These are phyloP conservation scores for Cystobasidium pallidum DNA, from an alignment of 1,284 basidiomycete genomes.

Conservation along the genomic window DNA sequence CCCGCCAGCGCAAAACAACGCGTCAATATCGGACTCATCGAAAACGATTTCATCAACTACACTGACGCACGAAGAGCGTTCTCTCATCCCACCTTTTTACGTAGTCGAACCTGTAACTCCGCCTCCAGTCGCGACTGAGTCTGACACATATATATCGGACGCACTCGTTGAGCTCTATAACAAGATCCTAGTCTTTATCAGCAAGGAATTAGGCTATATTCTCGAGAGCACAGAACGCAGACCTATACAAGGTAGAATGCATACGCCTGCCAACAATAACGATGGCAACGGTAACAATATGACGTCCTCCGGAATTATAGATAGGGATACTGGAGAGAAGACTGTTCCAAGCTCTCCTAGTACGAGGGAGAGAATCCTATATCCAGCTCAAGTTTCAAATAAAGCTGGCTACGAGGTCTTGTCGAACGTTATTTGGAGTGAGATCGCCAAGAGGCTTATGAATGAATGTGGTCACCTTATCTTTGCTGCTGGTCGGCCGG, in stretches of 20 bases:
- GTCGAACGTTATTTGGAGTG: constrained; percentile 84
- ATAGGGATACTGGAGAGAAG: constrained; percentile 8
- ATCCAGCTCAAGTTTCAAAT: background rate
- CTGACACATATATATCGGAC: constrained; percentile 60
- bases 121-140: constrained; percentile 19
- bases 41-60: background rate
- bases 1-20: background rate
- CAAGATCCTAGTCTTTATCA: constrained; percentile 75
- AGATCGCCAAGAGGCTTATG: constrained; percentile 75
- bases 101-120: constrained; percentile 45
- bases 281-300: background rate
- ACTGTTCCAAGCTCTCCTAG: constrained; percentile 15
- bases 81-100: constrained; percentile 44
- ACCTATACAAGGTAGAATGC: constrained; percentile 7
- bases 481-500: constrained; percentile 86
- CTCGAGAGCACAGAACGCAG: constrained; percentile 73
- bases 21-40: background rate
- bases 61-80: constrained; percentile 6
- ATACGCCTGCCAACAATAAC: constrained; percentile 1
- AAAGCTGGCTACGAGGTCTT: constrained; percentile 70
- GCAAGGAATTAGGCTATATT: constrained; percentile 68
- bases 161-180: constrained; percentile 76
- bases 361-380: constrained; percentile 17
- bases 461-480: constrained; percentile 78
- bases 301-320: constrained; percentile 13